Evolutionary conservation across 2,329 filamentous ascomycete genomes (phyloP), one percentile per base, ranked within the genome.

Genomic region (Cladosporium sp.): DNA sequence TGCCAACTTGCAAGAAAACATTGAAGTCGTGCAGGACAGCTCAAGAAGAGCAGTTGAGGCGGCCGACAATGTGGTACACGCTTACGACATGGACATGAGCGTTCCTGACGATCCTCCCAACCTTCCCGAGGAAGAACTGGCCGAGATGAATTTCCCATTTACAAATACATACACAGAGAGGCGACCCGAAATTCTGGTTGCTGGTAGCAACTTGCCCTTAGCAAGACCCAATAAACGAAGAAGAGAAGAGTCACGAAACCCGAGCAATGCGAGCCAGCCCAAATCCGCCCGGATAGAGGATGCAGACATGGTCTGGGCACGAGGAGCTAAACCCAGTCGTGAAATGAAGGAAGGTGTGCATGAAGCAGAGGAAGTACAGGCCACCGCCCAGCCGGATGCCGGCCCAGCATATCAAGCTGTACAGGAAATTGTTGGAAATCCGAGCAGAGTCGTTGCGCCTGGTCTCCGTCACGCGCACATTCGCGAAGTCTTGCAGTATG

Each of bases 1-100:
- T 63, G 78, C 84, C 59, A 79, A 80, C 22, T 75, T 90, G 55
- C 87, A 84, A 69, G 82, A 84, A 60, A 88, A 87, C 64, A 89
- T 90, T 63, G 87, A 90, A 71, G 81, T 84, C 52, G 84, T 88
- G 45, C 87, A 90, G 80, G 87, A 89, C 67, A 89, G 86, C 69
- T 88, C 87, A 57, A 81, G 86, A 67, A 80, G 87, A 60, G 87
- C 87, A 1, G 85, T 90, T 3, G 87, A 89, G 71, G 87, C 87
- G 19, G 87, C 87, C 7, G 87, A 90, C 70, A 90, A 90, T 65
- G 86, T 90, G 17, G 87, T 90, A 9, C 86, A 89, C 71, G 87
- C 87, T 12, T 89, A 89, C 65, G 87, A 89, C 67, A 82, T 89
- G 72, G 87, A 89, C 67, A 88, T 89, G 85, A 84, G 87, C 65